Percentiles rank a stretch among this genome's conserved stretches.
phyloP scores from a whole-genome alignment of 441 rosid genomes.

The Melastoma candidum region DNA sequence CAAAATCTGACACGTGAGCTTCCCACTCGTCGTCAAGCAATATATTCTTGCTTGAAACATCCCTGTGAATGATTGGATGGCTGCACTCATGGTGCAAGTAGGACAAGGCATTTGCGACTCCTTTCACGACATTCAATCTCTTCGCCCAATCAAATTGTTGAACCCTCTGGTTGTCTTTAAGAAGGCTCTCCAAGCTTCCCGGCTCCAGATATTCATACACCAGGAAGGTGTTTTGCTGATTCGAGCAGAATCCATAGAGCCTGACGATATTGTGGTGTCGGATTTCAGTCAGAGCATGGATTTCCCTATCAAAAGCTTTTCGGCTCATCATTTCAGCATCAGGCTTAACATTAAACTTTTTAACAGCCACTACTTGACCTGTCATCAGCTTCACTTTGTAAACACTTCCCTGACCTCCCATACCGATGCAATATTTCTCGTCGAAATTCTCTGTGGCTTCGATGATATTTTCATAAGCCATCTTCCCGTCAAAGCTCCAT shows the following conservation, averaged over 20 bases:
- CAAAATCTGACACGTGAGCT: constrained; percentile 2
- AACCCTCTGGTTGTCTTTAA: background rate
- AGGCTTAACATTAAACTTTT: background rate
- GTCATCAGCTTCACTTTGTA: background rate
- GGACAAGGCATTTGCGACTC: background rate
- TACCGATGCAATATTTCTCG: background rate
- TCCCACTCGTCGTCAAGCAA: constrained; percentile 1
- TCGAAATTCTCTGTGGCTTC: background rate
- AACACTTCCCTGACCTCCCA: background rate
- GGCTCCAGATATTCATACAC: background rate
- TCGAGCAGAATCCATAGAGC: background rate
- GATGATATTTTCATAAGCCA: background rate
- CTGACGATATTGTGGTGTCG: too few species aligned
- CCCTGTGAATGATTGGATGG: background rate
- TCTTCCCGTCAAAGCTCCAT: constrained; percentile 3
- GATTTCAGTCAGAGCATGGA: too few species aligned
- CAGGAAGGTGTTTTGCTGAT: constrained; percentile 1
- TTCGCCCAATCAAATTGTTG: background rate
- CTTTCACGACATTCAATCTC: background rate
- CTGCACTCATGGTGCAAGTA: background rate
- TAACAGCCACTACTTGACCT: background rate
- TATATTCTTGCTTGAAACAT: constrained; percentile 2
- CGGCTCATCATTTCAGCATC: too few species aligned
- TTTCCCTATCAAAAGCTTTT: too few species aligned
- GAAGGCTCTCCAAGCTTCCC: background rate